Evolutionary conservation across 139 green algal species (phyloP).

Genomic region (Pycnococcus provasolii): DNA sequence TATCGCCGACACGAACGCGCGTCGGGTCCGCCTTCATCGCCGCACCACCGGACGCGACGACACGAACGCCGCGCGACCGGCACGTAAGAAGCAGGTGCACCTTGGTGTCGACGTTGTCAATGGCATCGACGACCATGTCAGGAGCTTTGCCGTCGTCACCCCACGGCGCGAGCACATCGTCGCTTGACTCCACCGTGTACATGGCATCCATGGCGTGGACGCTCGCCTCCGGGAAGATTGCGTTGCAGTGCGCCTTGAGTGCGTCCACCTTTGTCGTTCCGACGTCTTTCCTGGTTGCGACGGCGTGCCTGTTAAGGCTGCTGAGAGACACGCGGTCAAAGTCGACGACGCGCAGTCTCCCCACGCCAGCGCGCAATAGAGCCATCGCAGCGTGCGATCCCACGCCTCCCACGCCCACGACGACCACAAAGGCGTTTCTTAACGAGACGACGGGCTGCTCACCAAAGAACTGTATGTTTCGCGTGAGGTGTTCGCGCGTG

Average conservation of each 20-base stretch:
- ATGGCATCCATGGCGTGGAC: slow-evolving; percentile 51
- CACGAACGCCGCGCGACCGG: slow-evolving; percentile 50
- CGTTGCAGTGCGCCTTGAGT: slow-evolving; percentile 63
- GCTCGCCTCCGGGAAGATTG: slow-evolving; percentile 79
- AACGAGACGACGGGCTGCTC: slow-evolving; percentile 50
- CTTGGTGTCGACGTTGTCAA: slow-evolving; percentile 99
- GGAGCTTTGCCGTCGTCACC: slow-evolving; percentile 25
- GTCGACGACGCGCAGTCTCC: slow-evolving; percentile 80
- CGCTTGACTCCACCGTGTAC: slow-evolving; percentile 61
- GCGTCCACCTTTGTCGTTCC: slow-evolving; percentile 68
- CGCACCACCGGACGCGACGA: slow-evolving; percentile 73
- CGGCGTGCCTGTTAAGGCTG: slow-evolving; percentile 84
- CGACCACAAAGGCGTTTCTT: slow-evolving; percentile 68
- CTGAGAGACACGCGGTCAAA: slow-evolving; percentile 92
- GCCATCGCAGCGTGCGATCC: slow-evolving; percentile 86
- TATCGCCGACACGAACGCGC: slow-evolving; percentile 70
- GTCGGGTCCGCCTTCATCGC: slow-evolving; percentile 86
- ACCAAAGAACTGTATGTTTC: slow-evolving; percentile 93
- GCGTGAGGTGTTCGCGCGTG: slow-evolving; percentile 15
- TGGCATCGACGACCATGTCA: slow-evolving; percentile 89
- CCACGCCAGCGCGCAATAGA: slow-evolving; percentile 82
- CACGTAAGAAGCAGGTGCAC: slow-evolving; percentile 74
- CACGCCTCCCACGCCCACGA: slow-evolving; percentile 87
- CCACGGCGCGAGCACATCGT: slow-evolving; percentile 52
- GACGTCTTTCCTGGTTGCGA: slow-evolving; percentile 83